phyloP scores from a whole-genome alignment of 805 yeast genomes.

The Metschnikowia noctiluminum region DNA sequence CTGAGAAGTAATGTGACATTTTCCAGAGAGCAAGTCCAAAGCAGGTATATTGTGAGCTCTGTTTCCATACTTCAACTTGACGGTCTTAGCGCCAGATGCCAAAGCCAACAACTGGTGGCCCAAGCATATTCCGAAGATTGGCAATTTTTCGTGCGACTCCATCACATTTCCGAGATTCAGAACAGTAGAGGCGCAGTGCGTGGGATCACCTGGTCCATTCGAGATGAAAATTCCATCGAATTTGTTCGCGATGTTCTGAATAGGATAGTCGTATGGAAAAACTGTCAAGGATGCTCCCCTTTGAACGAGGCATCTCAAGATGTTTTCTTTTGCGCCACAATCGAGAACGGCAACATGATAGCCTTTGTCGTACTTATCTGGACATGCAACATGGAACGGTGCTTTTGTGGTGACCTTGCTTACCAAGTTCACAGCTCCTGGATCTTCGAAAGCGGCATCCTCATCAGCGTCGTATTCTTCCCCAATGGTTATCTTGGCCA shows the following conservation, averaged over 20 bases:
- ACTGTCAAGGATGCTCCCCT: conserved; percentile 97
- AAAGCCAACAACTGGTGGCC: conserved; percentile 96
- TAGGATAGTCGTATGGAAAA: conserved; percentile 92
- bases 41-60: conserved; percentile 99
- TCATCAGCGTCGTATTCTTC: conserved; percentile 90
- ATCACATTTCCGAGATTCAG: conserved; percentile 57
- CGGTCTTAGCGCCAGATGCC: conserved; percentile 90
- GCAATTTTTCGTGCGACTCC: conserved; percentile 65
- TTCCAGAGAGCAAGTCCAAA: conserved; percentile 81
- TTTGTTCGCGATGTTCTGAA: conserved; percentile 83
- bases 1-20: conserved; percentile 97
- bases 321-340: conserved; percentile 98
- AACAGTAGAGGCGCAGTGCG: conserved; percentile 72
- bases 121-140: conserved; percentile 95
- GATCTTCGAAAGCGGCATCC: conserved; percentile 87
- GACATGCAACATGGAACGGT: conserved; percentile 83
- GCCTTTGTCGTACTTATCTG: conserved; percentile 50
- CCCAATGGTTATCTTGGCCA: conserved; percentile 86
- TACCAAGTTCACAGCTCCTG: conserved; percentile 85
- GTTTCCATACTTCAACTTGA: conserved; percentile 95
- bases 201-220: conserved; percentile 99
- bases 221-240: conserved; percentile 95
- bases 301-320: conserved; percentile 85
- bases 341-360: conserved; percentile 88
- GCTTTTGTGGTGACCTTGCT: conserved; percentile 92